These are phyloP conservation scores for Picea sitchensis DNA, from an alignment of 75 land plant species.

Conservation along the genomic window DNA sequence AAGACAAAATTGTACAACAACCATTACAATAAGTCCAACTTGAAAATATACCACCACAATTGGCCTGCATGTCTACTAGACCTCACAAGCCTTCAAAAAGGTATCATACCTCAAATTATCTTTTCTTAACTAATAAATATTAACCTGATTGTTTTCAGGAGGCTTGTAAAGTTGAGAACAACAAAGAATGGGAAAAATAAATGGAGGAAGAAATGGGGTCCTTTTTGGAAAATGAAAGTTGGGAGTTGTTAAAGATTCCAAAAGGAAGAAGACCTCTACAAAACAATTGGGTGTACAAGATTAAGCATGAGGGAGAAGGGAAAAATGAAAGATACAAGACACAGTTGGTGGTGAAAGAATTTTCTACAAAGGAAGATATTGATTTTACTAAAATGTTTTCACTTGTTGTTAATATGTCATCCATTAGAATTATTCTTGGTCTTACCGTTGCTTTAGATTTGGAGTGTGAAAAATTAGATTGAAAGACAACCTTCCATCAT, in stretches of 20 bases:
- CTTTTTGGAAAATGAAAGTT: no score
- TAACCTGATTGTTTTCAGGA: no score
- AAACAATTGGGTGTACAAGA: background rate
- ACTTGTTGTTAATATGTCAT: background rate
- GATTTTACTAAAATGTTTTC: background rate
- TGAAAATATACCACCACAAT: background rate
- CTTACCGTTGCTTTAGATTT: background rate
- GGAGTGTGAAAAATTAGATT: background rate
- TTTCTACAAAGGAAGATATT: background rate
- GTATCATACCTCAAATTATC: background rate
- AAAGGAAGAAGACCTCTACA: background rate
- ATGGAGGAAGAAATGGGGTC: no score
- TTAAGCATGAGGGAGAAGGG: background rate
- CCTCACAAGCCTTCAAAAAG: background rate
- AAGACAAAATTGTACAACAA: background rate
- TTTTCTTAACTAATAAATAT: no score
- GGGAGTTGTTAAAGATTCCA: background rate
- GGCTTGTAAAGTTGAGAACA: no score
- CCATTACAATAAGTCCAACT: background rate
- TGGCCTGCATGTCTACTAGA: background rate
- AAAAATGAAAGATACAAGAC: background rate
- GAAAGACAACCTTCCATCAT: background rate
- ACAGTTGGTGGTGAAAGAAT: background rate
- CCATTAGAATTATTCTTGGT: background rate
- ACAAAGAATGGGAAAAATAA: no score